Percentiles rank a stretch among this genome's conserved stretches.
Evolutionary conservation across 2,329 filamentous ascomycete species (phyloP).

Genomic region (Eurotiales sp.): DNA sequence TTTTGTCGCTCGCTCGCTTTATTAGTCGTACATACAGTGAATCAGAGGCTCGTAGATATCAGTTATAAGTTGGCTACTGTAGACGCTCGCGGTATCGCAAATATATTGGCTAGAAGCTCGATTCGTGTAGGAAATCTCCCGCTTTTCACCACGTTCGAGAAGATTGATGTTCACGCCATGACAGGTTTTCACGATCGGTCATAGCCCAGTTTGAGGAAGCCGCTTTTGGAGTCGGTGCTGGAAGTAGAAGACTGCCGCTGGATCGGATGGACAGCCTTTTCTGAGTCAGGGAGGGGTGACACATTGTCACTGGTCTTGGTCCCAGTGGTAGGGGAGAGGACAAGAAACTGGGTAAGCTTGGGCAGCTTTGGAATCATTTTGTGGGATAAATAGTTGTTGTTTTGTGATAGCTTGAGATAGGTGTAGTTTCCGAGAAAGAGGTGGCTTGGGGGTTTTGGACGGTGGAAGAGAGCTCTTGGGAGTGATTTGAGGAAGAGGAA

Average conservation of each 20-base stretch:
- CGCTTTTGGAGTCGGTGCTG: slow-evolving; percentile 8
- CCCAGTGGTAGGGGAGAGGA: slow-evolving; percentile 10
- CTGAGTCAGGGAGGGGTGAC: slow-evolving; percentile 1
- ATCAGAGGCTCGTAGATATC: background rate
- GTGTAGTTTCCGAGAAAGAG: background rate
- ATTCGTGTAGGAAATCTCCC: background rate
- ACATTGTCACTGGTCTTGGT: slow-evolving; percentile 4
- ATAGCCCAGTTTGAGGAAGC: slow-evolving; percentile 15
- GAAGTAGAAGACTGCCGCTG: slow-evolving; percentile 13
- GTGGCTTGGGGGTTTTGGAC: background rate
- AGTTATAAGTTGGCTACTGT: background rate
- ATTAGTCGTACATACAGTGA: background rate
- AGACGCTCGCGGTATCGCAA: background rate
- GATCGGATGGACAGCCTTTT: slow-evolving; percentile 1
- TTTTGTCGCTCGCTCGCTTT: background rate
- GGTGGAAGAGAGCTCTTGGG: background rate
- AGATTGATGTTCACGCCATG: background rate
- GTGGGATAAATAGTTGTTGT: background rate
- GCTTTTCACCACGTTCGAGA: background rate
- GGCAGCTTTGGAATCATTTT: slow-evolving; percentile 14
- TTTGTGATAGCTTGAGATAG: background rate
- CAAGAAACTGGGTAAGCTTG: slow-evolving; percentile 15
- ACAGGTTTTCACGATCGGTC: slow-evolving; percentile 10
- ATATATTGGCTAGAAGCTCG: slow-evolving; percentile 1
- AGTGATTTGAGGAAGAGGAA: background rate